Conservation (phyloP, 192 early-diverging fungal genomes). For the Podila epigama region DNA sequence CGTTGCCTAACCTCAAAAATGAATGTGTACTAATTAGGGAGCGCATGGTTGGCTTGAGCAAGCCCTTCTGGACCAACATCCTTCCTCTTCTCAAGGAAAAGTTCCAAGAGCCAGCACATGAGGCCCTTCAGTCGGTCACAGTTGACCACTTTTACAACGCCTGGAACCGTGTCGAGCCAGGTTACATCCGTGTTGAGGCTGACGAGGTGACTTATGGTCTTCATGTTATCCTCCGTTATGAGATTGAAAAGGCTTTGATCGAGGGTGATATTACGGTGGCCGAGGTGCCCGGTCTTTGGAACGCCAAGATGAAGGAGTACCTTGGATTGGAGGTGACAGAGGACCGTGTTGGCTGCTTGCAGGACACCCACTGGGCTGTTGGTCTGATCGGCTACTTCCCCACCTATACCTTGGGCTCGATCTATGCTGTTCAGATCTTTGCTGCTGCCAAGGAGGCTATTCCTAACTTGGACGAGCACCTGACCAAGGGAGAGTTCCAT, state of each 20-base stretch:
- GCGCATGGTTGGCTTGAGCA: slow-evolving; percentile 13
- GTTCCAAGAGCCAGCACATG: slow-evolving; percentile 13
- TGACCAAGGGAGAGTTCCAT: slow-evolving; percentile 22
- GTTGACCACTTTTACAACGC: slow-evolving; percentile 17
- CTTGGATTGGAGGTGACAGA: slow-evolving; percentile 18
- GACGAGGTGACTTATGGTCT: slow-evolving; percentile 30
- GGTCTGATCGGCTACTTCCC: slow-evolving; percentile 35
- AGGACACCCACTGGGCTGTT: slow-evolving; percentile 34
- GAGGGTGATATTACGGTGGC: slow-evolving; percentile 4
- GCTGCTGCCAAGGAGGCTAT: background rate
- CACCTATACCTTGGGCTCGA: slow-evolving; percentile 34
- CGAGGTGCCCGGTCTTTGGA: slow-evolving; percentile 21
- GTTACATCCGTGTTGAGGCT: slow-evolving; percentile 23
- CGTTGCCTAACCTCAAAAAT: too few relatives aligned
- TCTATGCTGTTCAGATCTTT: slow-evolving; percentile 12
- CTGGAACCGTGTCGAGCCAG: slow-evolving; percentile 17
- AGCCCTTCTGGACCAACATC: slow-evolving; percentile 21
- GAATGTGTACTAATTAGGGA: background rate
- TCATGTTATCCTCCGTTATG: slow-evolving; percentile 25
- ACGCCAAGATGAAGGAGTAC: slow-evolving; percentile 37
- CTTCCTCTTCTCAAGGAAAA: slow-evolving; percentile 24
- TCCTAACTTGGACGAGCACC: slow-evolving; percentile 12
- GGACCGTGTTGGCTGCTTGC: slow-evolving; percentile 22
- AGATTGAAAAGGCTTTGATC: slow-evolving; percentile 15
- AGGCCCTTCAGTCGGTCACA: slow-evolving; percentile 4